phyloP scores from a whole-genome alignment of 1,139 yeast genomes.

The Chernovozyma aurita region DNA sequence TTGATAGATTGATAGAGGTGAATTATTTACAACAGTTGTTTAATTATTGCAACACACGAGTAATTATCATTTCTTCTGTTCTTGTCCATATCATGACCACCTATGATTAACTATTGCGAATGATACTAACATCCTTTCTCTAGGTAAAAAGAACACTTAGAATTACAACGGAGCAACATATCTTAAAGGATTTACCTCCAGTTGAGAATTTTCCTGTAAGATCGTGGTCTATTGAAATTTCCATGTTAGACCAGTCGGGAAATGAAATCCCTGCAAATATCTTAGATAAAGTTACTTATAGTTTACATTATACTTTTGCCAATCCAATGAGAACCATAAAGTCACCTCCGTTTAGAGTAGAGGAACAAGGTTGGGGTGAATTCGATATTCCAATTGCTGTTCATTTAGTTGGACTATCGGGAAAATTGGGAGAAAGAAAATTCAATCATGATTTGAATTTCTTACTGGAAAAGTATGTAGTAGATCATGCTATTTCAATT shows the following conservation, averaged over 20 bases:
- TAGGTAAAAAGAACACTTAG: conserved; percentile 82
- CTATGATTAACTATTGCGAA: too few relatives aligned
- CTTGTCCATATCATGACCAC: too few relatives aligned
- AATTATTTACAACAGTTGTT: too few relatives aligned
- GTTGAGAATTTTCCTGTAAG: conserved; percentile 95
- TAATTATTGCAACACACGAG: too few relatives aligned
- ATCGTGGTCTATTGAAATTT: conserved; percentile 80
- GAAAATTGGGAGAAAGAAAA: conserved; percentile 84
- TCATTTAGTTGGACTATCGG: conserved; percentile 58
- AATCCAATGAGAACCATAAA: conserved; percentile 82
- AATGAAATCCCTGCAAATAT: conserved; percentile 81
- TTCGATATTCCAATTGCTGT: conserved; percentile 82
- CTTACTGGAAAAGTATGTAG: conserved; percentile 66
- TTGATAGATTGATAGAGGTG: too few relatives aligned
- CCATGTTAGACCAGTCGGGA: conserved; percentile 74
- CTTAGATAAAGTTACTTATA: conserved; percentile 89
- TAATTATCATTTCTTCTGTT: too few relatives aligned
- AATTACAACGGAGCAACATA: conserved; percentile 81
- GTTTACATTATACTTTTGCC: conserved; percentile 90
- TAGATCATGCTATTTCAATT: conserved; percentile 71
- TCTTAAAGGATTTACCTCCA: conserved; percentile 80
- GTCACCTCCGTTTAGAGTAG: conserved; percentile 82
- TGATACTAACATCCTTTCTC: not conserved
- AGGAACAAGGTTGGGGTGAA: conserved; percentile 99
- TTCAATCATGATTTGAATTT: conserved; percentile 88